Conservation (phyloP, 2,329 filamentous ascomycete species). For the Chaetomium sp. region DNA sequence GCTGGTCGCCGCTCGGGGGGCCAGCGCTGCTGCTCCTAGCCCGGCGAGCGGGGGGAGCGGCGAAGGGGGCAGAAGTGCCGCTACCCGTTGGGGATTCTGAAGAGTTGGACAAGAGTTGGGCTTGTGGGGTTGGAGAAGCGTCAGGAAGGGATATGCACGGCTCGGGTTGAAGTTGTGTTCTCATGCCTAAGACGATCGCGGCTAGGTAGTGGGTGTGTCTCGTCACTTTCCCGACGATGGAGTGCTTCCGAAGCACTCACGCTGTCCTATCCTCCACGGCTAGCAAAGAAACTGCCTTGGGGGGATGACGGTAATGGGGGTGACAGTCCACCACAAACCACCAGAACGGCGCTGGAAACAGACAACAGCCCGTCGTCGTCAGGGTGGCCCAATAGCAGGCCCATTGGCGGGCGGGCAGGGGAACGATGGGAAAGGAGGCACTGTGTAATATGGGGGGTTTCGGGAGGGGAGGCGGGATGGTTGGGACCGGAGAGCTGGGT, state of each 20-base stretch:
- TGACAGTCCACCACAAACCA: conserved; percentile 3
- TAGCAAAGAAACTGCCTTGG: neutral
- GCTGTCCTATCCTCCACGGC: neutral
- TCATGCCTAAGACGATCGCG: conserved; percentile 12
- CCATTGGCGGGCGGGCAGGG: conserved; percentile 15
- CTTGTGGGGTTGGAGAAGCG: neutral
- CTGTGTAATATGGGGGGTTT: neutral
- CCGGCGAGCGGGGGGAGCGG: conserved; percentile 11
- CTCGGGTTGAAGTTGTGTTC: conserved; percentile 11
- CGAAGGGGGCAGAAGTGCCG: conserved; percentile 16
- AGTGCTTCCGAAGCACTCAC: neutral
- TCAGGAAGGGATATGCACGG: conserved; percentile 10
- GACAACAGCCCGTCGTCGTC: conserved; percentile 9
- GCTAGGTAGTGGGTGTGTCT: neutral
- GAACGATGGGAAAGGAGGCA: neutral
- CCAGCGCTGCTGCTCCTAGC: neutral
- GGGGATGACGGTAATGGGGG: neutral
- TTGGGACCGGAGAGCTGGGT: neutral
- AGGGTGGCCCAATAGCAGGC: conserved; percentile 10
- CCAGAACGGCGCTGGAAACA: neutral
- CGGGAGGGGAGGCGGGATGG: neutral
- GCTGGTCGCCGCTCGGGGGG: conserved; percentile 3
- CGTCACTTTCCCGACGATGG: neutral
- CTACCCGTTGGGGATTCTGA: conserved; percentile 3
- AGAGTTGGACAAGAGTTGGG: conserved; percentile 4